Percentiles rank a stretch among this genome's conserved stretches.
Evolutionary conservation across 2,329 filamentous ascomycete species (phyloP).

Genomic region (Trichoderma lentiforme): DNA sequence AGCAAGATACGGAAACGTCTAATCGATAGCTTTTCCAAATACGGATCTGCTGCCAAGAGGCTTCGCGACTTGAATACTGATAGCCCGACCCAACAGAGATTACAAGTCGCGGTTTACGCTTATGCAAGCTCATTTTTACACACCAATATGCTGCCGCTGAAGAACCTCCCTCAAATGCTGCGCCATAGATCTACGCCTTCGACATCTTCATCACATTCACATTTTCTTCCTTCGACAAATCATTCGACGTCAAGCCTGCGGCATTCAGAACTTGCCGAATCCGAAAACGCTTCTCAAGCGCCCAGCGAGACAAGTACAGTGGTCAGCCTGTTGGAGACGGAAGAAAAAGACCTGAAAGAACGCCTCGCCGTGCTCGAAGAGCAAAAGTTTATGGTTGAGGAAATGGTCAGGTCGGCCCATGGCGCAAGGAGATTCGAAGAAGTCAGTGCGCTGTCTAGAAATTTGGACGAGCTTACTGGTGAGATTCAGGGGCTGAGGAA

Average conservation of each 20-base stretch:
- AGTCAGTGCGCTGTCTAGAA: constrained; percentile 72
- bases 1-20: constrained; percentile 85
- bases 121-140: constrained; percentile 82
- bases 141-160: constrained; percentile 85
- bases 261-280: constrained; percentile 44
- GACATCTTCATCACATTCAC: constrained; percentile 27
- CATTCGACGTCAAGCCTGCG: constrained; percentile 40
- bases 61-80: constrained; percentile 74
- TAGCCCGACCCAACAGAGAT: constrained; percentile 65
- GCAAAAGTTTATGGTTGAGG: constrained; percentile 82
- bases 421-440: constrained; percentile 81
- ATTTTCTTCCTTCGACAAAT: constrained; percentile 35
- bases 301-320: constrained; percentile 52
- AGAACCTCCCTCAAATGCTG: constrained; percentile 66
- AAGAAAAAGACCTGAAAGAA: constrained; percentile 80
- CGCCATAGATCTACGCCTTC: constrained; percentile 39
- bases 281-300: constrained; percentile 44
- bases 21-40: constrained; percentile 85
- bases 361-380: constrained; percentile 82
- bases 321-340: constrained; percentile 64
- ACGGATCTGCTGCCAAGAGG: constrained; percentile 75
- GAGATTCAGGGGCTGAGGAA: constrained; percentile 69
- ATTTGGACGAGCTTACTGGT: constrained; percentile 74
- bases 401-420: constrained; percentile 77
- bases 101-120: constrained; percentile 80